phyloP scores from a whole-genome alignment of 2,329 filamentous ascomycete species.

The Corinectria fuckeliana region DNA sequence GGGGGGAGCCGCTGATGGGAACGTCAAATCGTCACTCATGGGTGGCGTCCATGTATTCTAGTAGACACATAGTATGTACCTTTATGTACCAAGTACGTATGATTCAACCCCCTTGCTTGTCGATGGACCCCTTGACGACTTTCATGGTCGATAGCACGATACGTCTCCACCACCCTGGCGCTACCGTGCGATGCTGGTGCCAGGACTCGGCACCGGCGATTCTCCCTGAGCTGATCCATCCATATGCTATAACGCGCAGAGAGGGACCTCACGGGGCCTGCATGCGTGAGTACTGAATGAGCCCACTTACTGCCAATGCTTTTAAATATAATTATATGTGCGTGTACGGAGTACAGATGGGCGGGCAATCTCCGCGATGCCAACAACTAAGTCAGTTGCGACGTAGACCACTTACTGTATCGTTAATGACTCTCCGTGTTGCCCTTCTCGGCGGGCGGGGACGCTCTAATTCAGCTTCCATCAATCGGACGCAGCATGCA shows the following conservation, averaged over 20 bases:
- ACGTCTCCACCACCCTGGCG: slow-evolving; percentile 3
- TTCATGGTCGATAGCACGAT: not conserved
- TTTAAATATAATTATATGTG: not conserved
- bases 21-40: too few relatives aligned
- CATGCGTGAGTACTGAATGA: not conserved
- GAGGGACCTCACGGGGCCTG: not conserved
- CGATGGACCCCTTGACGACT: slow-evolving; percentile 37
- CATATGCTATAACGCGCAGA: not conserved
- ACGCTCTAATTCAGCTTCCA: slow-evolving; percentile 4
- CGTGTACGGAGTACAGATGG: not conserved
- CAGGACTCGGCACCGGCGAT: slow-evolving; percentile 12
- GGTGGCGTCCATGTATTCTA: not conserved
- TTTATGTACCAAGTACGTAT: too few relatives aligned
- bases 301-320: not conserved
- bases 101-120: too few relatives aligned
- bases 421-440: not conserved
- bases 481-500: slow-evolving; percentile 3
- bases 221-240: slow-evolving; percentile 13
- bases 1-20: too few relatives aligned
- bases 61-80: too few relatives aligned
- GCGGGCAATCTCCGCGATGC: not conserved
- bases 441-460: slow-evolving; percentile 7
- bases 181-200: slow-evolving; percentile 7
- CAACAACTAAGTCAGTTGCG: not conserved
- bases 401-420: not conserved